phyloP scores from a whole-genome alignment of 1,284 basidiomycete genomes.

The Hemileia vastatrix region DNA sequence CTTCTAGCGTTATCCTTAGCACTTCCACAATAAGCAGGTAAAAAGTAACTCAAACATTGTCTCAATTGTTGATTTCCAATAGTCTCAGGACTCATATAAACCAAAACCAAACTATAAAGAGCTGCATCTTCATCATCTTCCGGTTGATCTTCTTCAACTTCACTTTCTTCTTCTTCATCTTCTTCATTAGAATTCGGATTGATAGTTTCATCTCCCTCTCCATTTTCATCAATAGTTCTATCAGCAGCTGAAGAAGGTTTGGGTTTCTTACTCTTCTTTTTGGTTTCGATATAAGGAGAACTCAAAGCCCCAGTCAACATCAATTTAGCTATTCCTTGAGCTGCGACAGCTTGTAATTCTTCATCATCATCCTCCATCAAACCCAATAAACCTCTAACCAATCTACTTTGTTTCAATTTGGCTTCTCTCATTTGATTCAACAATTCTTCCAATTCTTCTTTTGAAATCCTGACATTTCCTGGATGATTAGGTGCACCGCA shows the following conservation, averaged over 20 bases:
- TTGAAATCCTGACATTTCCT: neutral
- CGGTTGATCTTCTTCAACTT: neutral
- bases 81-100: conserved; percentile 82
- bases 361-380: conserved; percentile 63
- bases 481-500: conserved; percentile 19
- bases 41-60: conserved; percentile 91
- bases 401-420: conserved; percentile 63
- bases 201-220: neutral
- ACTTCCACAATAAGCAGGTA: conserved; percentile 86
- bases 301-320: conserved; percentile 59
- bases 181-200: neutral
- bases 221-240: neutral
- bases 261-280: neutral
- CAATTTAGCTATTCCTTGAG: conserved; percentile 78
- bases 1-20: conserved; percentile 66
- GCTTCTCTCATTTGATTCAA: conserved; percentile 70
- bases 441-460: conserved; percentile 64
- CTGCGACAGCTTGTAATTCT: conserved; percentile 67
- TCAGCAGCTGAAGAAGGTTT: neutral
- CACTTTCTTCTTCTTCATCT: neutral
- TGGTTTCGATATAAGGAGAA: neutral
- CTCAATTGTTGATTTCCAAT: conserved; percentile 72
- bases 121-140: conserved; percentile 34
- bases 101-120: conserved; percentile 64
- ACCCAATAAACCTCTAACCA: conserved; percentile 65